Evolutionary conservation across 2,329 filamentous ascomycete species (phyloP).

Genomic region (Trichophyton mentagrophytes): DNA sequence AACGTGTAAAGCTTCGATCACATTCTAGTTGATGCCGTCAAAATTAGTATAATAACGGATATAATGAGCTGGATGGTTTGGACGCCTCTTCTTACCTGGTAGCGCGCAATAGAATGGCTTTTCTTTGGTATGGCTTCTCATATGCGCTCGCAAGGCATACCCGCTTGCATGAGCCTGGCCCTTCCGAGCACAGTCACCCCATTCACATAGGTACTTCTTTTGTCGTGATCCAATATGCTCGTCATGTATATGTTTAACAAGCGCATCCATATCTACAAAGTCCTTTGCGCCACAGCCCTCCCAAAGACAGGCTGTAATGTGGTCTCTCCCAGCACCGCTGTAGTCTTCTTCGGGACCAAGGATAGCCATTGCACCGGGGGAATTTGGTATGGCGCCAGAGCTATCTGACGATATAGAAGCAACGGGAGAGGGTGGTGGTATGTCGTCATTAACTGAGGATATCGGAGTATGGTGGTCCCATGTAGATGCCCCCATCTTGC

Average conservation of each 20-base stretch:
- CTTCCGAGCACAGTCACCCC: constrained; percentile 79
- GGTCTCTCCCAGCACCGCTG: constrained; percentile 57
- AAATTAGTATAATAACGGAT: not conserved
- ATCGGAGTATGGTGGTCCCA: constrained; percentile 41
- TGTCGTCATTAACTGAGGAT: constrained; percentile 30
- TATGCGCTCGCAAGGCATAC: constrained; percentile 91
- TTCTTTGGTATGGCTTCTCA: constrained; percentile 94
- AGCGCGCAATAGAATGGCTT: constrained; percentile 96
- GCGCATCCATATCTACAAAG: constrained; percentile 63
- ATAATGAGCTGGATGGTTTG: not conserved
- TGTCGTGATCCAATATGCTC: constrained; percentile 87
- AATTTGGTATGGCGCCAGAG: constrained; percentile 68
- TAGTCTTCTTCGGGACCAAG: constrained; percentile 46
- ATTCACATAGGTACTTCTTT: constrained; percentile 98
- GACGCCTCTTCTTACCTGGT: constrained; percentile 50
- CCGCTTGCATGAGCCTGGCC: constrained; percentile 86
- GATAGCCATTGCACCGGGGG: constrained; percentile 41
- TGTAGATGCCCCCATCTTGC: constrained; percentile 32
- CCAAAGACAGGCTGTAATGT: constrained; percentile 68
- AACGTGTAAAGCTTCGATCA: constrained; percentile 89
- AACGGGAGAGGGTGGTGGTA: constrained; percentile 36
- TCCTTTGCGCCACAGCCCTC: constrained; percentile 60
- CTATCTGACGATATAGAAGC: constrained; percentile 81
- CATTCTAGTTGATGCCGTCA: constrained; percentile 53
- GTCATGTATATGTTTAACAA: constrained; percentile 77